Evolutionary conservation across 305 asterid species (phyloP).

Genomic region (Lippia alba): DNA sequence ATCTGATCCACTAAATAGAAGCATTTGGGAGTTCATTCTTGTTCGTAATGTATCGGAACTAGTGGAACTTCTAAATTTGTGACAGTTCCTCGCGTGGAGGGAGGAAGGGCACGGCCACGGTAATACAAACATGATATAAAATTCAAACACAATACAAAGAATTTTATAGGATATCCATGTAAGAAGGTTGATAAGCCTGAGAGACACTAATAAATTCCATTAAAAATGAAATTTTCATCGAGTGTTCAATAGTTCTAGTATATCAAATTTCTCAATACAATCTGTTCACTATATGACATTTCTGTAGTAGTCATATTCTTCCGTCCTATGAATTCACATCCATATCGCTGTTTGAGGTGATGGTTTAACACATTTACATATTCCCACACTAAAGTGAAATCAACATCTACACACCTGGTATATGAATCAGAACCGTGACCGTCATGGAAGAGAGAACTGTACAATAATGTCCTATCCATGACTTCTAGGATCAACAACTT

Average conservation of each 20-base stretch:
- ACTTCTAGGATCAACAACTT: constrained; percentile 83
- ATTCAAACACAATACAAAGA: too few relatives aligned
- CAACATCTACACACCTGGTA: not conserved
- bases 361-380: not conserved
- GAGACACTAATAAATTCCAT: too few relatives aligned
- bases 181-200: too few relatives aligned
- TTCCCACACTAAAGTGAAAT: constrained; percentile 10
- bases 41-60: too few relatives aligned
- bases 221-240: too few relatives aligned
- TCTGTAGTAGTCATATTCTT: not conserved
- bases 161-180: too few relatives aligned
- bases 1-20: not conserved
- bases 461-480: constrained; percentile 54
- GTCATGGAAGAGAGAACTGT: not conserved
- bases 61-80: too few relatives aligned
- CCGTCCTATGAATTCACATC: too few relatives aligned
- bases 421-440: constrained; percentile 17
- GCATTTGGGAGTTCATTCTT: not conserved
- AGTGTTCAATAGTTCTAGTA: not conserved
- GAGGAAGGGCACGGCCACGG: too few relatives aligned
- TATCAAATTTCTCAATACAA: not conserved
- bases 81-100: too few relatives aligned
- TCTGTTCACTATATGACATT: not conserved
- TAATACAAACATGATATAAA: too few relatives aligned
- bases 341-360: not conserved